Evolutionary conservation across 106 monocot species (phyloP).

Genomic region (Dioscorea zingiberensis): DNA sequence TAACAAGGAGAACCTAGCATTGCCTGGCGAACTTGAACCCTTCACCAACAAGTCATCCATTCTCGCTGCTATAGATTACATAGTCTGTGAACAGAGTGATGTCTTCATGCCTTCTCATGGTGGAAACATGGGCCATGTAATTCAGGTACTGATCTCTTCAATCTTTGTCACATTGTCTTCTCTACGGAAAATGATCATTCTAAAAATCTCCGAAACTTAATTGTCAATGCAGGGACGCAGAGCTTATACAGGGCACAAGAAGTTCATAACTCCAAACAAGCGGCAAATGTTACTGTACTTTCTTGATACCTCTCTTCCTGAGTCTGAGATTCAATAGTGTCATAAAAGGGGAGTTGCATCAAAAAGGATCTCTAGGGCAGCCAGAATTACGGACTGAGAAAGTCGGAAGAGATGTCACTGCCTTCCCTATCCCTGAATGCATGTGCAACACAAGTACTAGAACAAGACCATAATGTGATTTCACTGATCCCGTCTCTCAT

Average conservation of each 20-base stretch:
- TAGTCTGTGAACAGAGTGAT: conserved; percentile 76
- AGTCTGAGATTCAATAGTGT: conserved; percentile 64
- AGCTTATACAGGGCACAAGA: conserved; percentile 70
- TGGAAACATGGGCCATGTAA: conserved; percentile 83
- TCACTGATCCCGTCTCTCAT: neutral
- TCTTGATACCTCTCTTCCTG: conserved; percentile 39
- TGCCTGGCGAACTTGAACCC: conserved; percentile 53
- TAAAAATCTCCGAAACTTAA: neutral
- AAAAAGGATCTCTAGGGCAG: conserved; percentile 67
- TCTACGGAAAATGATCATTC: neutral
- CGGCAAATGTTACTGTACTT: conserved; percentile 82
- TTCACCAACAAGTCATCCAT: conserved; percentile 60
- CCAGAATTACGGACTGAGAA: conserved; percentile 51
- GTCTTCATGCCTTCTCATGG: conserved; percentile 97
- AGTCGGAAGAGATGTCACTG: conserved; percentile 67
- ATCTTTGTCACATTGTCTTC: too few relatives aligned
- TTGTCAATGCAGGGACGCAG: conserved; percentile 50
- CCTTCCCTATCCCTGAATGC: conserved; percentile 72
- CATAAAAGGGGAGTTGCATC: conserved; percentile 59
- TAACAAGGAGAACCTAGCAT: conserved; percentile 66
- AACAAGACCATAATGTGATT: neutral
- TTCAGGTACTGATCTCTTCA: conserved; percentile 20
- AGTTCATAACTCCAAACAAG: conserved; percentile 89
- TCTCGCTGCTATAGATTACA: conserved; percentile 88
- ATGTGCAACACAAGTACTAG: conserved; percentile 60